phyloP scores from a whole-genome alignment of 78 protist species.

The Isochrysis galbana region DNA sequence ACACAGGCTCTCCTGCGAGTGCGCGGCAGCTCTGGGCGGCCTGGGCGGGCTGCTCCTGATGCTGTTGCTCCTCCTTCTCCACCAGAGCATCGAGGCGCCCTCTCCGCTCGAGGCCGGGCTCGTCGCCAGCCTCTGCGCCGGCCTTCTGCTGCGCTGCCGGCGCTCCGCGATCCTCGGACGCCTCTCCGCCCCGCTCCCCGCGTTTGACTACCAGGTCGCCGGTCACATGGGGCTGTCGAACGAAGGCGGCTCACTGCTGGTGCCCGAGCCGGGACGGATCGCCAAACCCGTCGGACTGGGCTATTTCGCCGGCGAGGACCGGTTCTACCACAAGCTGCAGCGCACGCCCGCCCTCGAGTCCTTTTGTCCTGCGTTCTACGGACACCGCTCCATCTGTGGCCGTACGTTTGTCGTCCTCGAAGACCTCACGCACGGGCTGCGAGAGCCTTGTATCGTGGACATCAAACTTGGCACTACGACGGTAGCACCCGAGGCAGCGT shows the following conservation, averaged over 20 bases:
- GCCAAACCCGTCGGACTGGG: background rate
- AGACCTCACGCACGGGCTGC: background rate
- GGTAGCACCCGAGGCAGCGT: background rate
- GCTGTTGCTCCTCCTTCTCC: too few relatives aligned
- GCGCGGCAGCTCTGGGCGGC: too few relatives aligned
- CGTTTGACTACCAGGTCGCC: background rate
- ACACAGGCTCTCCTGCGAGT: too few relatives aligned
- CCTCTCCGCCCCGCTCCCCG: background rate
- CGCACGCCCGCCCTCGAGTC: background rate
- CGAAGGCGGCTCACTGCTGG: background rate
- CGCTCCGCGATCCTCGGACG: too few relatives aligned
- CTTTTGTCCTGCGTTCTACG: background rate
- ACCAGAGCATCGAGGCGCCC: too few relatives aligned
- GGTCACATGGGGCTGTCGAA: background rate
- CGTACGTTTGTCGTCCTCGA: background rate
- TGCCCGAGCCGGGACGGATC: background rate
- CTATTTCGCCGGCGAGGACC: slow-evolving; percentile 15
- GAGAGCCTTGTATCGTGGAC: background rate
- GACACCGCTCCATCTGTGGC: background rate
- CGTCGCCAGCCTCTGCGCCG: too few relatives aligned
- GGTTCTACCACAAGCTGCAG: background rate
- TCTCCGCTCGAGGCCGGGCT: too few relatives aligned
- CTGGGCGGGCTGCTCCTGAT: too few relatives aligned
- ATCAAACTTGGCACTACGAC: slow-evolving; percentile 6
- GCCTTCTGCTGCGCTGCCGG: too few relatives aligned